Conservation (phyloP, 495 filamentous ascomycete genomes). For the Penicillium subrubescens region DNA sequence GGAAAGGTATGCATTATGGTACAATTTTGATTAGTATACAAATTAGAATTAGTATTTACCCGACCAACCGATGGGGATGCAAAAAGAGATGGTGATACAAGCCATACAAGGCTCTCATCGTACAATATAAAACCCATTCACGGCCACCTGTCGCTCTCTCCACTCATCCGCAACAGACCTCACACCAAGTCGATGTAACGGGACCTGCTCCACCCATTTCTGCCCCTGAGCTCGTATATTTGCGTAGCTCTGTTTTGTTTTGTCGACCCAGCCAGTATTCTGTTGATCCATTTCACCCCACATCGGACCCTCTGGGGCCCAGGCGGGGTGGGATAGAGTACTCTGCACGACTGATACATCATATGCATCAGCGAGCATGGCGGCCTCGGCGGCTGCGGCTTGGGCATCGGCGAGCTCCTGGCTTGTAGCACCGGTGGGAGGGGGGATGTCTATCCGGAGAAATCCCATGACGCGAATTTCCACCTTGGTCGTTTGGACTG, state of each 20-base stretch:
- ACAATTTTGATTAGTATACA: slow-evolving; percentile 7
- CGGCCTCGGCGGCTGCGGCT: slow-evolving; percentile 39
- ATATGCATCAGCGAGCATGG: slow-evolving; percentile 43
- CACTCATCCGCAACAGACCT: slow-evolving; percentile 50
- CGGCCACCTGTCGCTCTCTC: slow-evolving; percentile 44
- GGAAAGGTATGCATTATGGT: background rate
- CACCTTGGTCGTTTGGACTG: slow-evolving; percentile 40
- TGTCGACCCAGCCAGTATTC: slow-evolving; percentile 33
- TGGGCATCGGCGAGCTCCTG: slow-evolving; percentile 33
- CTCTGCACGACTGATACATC: slow-evolving; percentile 53
- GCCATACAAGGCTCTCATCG: slow-evolving; percentile 15
- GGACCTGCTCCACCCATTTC: slow-evolving; percentile 53
- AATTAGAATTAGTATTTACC: slow-evolving; percentile 3
- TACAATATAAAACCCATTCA: slow-evolving; percentile 46
- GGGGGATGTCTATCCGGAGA: slow-evolving; percentile 34
- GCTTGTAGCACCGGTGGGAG: slow-evolving; percentile 24
- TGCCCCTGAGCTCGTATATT: slow-evolving; percentile 46
- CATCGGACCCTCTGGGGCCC: slow-evolving; percentile 44
- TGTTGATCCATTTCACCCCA: slow-evolving; percentile 21
- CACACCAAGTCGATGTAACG: slow-evolving; percentile 58
- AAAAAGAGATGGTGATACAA: background rate
- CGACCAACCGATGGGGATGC: background rate
- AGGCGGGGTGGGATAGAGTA: slow-evolving; percentile 56
- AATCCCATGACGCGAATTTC: slow-evolving; percentile 58
- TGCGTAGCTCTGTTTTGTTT: slow-evolving; percentile 38